A percentile compares a stretch with the other conserved stretches of the same genome.
Conservation (phyloP, 495 filamentous ascomycete species). For the Thermothielavioides terrestris region DNA sequence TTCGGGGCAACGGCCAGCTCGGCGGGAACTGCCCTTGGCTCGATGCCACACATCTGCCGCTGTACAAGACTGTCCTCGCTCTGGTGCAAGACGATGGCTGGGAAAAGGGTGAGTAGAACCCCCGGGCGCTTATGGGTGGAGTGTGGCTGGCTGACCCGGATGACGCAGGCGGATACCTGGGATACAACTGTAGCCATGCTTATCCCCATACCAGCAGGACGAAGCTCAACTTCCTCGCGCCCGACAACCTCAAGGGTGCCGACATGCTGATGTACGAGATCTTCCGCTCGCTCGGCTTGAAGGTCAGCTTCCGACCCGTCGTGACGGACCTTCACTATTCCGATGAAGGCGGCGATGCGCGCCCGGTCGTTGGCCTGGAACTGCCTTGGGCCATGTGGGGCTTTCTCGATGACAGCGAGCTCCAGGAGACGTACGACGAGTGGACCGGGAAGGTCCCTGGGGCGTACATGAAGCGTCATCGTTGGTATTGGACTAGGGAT, state of each 20-base stretch:
- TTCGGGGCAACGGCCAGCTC: not conserved
- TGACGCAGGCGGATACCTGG: too few species aligned
- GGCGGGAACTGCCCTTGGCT: not conserved
- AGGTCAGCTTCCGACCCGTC: constrained; percentile 1
- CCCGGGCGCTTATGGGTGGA: too few species aligned
- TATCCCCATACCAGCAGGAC: constrained; percentile 8
- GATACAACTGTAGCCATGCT: constrained; percentile 10
- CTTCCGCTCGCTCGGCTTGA: constrained; percentile 8
- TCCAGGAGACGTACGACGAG: not conserved
- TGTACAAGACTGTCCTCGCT: not conserved
- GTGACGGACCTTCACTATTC: not conserved
- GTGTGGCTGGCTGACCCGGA: too few species aligned
- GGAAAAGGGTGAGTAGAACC: constrained; percentile 6
- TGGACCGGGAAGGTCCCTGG: not conserved
- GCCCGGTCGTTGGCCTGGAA: not conserved
- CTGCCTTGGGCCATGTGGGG: not conserved
- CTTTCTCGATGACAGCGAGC: not conserved
- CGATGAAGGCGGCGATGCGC: not conserved
- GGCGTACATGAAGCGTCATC: not conserved
- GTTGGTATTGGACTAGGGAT: too few species aligned
- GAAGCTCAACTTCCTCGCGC: constrained; percentile 1
- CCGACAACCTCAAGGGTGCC: constrained; percentile 13
- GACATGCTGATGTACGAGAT: constrained; percentile 15
- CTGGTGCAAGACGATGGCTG: constrained; percentile 8
- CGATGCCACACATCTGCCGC: not conserved